Percentiles rank a stretch among this genome's conserved stretches.
Conservation (phyloP, 257 asterid genomes). For the Fraxinus pennsylvanica region DNA sequence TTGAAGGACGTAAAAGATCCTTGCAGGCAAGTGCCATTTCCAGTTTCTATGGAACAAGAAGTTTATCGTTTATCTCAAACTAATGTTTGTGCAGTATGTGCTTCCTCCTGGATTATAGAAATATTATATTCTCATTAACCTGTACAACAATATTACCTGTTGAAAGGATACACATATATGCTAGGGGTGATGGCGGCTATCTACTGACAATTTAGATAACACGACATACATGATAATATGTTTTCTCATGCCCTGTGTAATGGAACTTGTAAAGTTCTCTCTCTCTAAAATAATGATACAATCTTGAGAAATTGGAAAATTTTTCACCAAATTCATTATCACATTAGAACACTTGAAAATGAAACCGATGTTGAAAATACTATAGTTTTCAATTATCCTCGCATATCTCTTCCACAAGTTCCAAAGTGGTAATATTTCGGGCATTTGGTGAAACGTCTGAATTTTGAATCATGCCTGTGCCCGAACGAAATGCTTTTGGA, state of each 20-base stretch:
- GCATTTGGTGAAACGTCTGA: neutral
- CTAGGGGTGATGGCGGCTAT: neutral
- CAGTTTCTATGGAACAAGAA: neutral
- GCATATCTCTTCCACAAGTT: neutral
- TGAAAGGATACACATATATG: neutral
- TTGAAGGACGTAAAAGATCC: constrained; percentile 96
- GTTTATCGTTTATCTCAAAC: neutral
- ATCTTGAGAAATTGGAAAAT: neutral
- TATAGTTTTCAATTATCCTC: neutral
- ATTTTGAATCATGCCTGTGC: neutral
- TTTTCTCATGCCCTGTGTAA: neutral
- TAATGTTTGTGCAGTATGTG: constrained; percentile 7
- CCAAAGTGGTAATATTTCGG: neutral
- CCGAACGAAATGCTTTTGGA: neutral
- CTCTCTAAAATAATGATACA: neutral
- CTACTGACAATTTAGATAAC: neutral
- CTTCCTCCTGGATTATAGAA: constrained; percentile 9
- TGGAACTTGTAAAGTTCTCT: neutral
- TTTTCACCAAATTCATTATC: neutral
- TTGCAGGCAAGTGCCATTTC: constrained; percentile 62
- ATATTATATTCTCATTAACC: constrained; percentile 1
- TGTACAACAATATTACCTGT: neutral
- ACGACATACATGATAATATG: neutral
- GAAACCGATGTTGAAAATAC: neutral
- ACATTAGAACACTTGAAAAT: neutral